A percentile compares a stretch with the other conserved stretches of the same genome.
These are phyloP conservation scores for Leccinum subgranulosum DNA, from an alignment of 768 basidiomycete genomes.

Conservation along the genomic window DNA sequence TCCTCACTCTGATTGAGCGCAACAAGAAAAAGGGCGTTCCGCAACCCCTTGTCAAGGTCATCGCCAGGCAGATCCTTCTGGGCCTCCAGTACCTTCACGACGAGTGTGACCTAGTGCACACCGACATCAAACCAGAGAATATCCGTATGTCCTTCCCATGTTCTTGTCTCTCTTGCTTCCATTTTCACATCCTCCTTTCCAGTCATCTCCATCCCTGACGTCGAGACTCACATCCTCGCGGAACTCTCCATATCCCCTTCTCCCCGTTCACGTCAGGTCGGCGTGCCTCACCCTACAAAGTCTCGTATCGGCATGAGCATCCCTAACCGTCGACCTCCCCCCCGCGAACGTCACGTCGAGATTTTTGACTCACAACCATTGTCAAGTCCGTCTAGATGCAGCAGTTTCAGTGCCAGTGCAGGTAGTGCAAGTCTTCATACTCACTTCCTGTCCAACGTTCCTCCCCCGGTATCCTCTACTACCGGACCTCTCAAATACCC, in stretches of 20 bases:
- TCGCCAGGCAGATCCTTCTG: slow-evolving; percentile 82
- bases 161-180: slow-evolving; percentile 28
- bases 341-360: slow-evolving; percentile 62
- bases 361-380: slow-evolving; percentile 83
- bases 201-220: slow-evolving; percentile 84
- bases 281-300: slow-evolving; percentile 69
- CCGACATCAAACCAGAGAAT: slow-evolving; percentile 94
- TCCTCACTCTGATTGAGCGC: slow-evolving; percentile 70
- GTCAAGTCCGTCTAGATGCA: slow-evolving; percentile 44
- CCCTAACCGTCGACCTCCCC: slow-evolving; percentile 47
- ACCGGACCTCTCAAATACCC: slow-evolving; percentile 24
- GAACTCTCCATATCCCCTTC: slow-evolving; percentile 67
- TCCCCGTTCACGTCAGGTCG: slow-evolving; percentile 77
- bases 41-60: slow-evolving; percentile 75
- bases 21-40: slow-evolving; percentile 85
- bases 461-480: slow-evolving; percentile 10
- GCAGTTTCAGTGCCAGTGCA: slow-evolving; percentile 30
- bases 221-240: slow-evolving; percentile 67
- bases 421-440: slow-evolving; percentile 19
- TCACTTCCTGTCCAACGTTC: slow-evolving; percentile 12
- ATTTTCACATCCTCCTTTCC: slow-evolving; percentile 12
- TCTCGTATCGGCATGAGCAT: slow-evolving; percentile 60
- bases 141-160: slow-evolving; percentile 74
- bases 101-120: slow-evolving; percentile 90
- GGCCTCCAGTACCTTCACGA: slow-evolving; percentile 92